These are phyloP conservation scores for Gentiana straminea DNA, from an alignment of 257 asterid species.

Conservation along the genomic window DNA sequence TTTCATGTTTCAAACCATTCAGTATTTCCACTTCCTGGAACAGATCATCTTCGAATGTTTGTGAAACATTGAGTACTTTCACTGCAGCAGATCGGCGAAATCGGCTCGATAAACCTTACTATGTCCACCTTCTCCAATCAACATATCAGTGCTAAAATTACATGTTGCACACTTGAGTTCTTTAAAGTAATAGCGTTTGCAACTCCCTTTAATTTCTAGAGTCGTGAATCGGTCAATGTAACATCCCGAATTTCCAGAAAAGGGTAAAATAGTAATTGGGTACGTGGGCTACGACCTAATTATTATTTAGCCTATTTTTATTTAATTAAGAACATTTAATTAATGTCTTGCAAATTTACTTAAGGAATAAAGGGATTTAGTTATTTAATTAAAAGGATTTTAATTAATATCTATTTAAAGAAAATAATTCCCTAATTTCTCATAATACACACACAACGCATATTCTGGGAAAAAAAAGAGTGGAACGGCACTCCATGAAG, in stretches of 20 bases:
- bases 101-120: slow-evolving; percentile 46
- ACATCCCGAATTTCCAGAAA: not conserved
- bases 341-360: too few relatives aligned
- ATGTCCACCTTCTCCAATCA: slow-evolving; percentile 47
- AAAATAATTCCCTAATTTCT: too few relatives aligned
- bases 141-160: slow-evolving; percentile 27
- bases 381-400: too few relatives aligned
- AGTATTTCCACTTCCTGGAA: slow-evolving; percentile 52
- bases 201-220: slow-evolving; percentile 24
- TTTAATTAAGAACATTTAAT: too few relatives aligned
- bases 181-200: slow-evolving; percentile 28
- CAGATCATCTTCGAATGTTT: slow-evolving; percentile 30
- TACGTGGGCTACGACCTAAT: too few relatives aligned
- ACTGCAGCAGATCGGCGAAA: slow-evolving; percentile 42
- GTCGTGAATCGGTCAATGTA: slow-evolving; percentile 25
- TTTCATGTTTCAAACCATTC: slow-evolving; percentile 56
- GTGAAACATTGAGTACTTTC: slow-evolving; percentile 36
- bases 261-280: too few relatives aligned
- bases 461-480: too few relatives aligned
- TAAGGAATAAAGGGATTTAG: too few relatives aligned
- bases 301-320: too few relatives aligned
- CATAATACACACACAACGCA: too few relatives aligned
- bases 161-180: slow-evolving; percentile 40
- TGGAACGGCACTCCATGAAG: too few relatives aligned
- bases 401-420: too few relatives aligned